Evolutionary conservation across 2,329 filamentous ascomycete species (phyloP), one percentile per base, ranked within the genome.

Genomic region (Colletotrichum neosansevieriae): DNA sequence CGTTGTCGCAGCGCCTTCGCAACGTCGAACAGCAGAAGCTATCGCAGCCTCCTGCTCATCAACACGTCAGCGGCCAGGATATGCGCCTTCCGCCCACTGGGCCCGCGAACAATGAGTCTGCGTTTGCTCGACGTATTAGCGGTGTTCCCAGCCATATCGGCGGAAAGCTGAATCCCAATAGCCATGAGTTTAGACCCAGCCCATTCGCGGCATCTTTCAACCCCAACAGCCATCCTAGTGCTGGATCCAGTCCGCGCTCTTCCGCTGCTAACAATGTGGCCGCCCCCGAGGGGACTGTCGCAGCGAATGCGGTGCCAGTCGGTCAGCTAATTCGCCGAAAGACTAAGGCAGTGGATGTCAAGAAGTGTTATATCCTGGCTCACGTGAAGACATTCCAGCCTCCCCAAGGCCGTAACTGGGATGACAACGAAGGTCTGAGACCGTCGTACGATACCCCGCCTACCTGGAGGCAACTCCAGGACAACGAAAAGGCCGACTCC

Each of bases 391-490:
- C 83, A 0, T 77, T 88, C 54, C 81, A 83, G 63, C 85, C 87
- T 1, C 82, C 84, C 0, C 80, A 83, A 67, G 85, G 81, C 24
- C 83, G 85, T 73, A 89, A 92, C 71, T 94, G 91, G 84, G 85
- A 89, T 40, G 87, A 89, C 66, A 97, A 96, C 75, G 91, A 90
- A 53, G 94, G 94, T n/a, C 88, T 98, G 60, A 91, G 92, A 42
- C 91, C 92, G 32, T 90, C 95, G 4, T 98, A 91, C 79, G 91
- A 94, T 73, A 98, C 96, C 1, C 84, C 86, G 11, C 94, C 94
- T 0, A 94, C 91, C 0, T 99, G 96, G 95, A 90, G 92, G 69
- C 88, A 90, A 68, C 81, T 89, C 24, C 82, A 88, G 56, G 89
- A 90, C 19, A 84, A 88, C 49, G 92, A 97, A 71, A 93, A 92